phyloP scores from a whole-genome alignment of 2,329 filamentous ascomycete species.

The Hypomyces rosellus region DNA sequence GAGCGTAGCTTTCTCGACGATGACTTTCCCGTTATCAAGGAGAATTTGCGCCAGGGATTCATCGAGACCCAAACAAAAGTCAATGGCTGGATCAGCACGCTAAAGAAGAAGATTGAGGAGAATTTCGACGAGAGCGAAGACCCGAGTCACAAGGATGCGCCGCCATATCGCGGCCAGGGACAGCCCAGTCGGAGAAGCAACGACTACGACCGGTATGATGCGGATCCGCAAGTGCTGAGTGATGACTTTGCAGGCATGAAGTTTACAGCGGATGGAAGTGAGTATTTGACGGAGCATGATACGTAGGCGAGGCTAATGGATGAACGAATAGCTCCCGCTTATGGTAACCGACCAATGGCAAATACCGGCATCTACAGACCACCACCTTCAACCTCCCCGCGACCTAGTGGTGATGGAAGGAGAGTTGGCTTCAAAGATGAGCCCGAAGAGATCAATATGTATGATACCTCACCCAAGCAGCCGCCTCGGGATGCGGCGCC shows the following conservation, averaged over 20 bases:
- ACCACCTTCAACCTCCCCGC: constrained; percentile 46
- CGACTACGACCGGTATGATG: constrained; percentile 89
- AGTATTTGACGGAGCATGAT: constrained; percentile 23
- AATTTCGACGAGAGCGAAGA: constrained; percentile 68
- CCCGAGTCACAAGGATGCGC: constrained; percentile 21
- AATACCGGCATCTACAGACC: constrained; percentile 80
- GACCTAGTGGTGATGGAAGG: constrained; percentile 38
- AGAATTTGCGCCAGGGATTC: constrained; percentile 92
- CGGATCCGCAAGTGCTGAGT: constrained; percentile 81
- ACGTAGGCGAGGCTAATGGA: not conserved
- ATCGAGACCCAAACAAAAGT: constrained; percentile 88
- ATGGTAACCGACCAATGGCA: constrained; percentile 53
- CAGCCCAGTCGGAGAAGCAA: constrained; percentile 66
- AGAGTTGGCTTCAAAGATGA: constrained; percentile 54
- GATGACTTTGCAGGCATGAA: constrained; percentile 79
- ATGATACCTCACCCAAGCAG: constrained; percentile 56
- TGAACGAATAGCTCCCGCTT: constrained; percentile 22
- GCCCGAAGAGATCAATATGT: constrained; percentile 74
- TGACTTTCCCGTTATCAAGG: constrained; percentile 85
- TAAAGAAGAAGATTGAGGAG: constrained; percentile 92
- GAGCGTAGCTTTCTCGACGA: constrained; percentile 94
- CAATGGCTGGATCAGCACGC: constrained; percentile 82
- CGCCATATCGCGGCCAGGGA: constrained; percentile 44
- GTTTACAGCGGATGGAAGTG: constrained; percentile 56
- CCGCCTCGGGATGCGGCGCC: constrained; percentile 44